Conservation (phyloP, 179 eudicot species). For the Silene noctiflora region DNA sequence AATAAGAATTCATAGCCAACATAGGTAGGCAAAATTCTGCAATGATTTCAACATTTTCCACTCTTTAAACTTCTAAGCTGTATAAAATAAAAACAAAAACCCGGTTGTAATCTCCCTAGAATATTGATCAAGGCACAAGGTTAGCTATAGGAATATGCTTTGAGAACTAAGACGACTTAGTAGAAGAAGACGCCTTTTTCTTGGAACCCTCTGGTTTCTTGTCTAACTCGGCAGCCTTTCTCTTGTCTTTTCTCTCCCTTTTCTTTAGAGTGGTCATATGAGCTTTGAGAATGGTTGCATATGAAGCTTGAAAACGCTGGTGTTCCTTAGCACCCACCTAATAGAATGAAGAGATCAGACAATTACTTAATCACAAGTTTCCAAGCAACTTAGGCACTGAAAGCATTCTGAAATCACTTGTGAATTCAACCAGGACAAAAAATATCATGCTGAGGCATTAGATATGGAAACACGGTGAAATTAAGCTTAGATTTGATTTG, state of each 20-base stretch:
- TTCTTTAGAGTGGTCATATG: constrained; percentile 91
- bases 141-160: neutral
- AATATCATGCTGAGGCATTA: neutral
- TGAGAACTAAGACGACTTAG: constrained; percentile 25
- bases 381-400: too few relatives aligned
- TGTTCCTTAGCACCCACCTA: constrained; percentile 89
- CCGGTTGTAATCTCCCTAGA: neutral
- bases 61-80: constrained; percentile 18
- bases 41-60: neutral
- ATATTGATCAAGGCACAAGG: neutral
- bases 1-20: neutral
- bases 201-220: constrained; percentile 31
- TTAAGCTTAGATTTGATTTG: too few relatives aligned
- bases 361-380: neutral
- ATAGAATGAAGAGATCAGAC: neutral
- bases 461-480: neutral
- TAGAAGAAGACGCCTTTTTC: constrained; percentile 33
- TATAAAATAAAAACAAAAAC: constrained; percentile 12
- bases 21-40: constrained; percentile 12
- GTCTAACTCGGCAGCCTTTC: constrained; percentile 53
- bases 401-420: too few relatives aligned
- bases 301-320: constrained; percentile 86
- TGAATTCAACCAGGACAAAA: too few relatives aligned
- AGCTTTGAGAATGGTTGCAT: constrained; percentile 81
- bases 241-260: constrained; percentile 85